Percentiles rank a stretch among this genome's conserved stretches.
phyloP scores from a whole-genome alignment of 208 protist genomes.

The Vickermania ingenoplastis region DNA sequence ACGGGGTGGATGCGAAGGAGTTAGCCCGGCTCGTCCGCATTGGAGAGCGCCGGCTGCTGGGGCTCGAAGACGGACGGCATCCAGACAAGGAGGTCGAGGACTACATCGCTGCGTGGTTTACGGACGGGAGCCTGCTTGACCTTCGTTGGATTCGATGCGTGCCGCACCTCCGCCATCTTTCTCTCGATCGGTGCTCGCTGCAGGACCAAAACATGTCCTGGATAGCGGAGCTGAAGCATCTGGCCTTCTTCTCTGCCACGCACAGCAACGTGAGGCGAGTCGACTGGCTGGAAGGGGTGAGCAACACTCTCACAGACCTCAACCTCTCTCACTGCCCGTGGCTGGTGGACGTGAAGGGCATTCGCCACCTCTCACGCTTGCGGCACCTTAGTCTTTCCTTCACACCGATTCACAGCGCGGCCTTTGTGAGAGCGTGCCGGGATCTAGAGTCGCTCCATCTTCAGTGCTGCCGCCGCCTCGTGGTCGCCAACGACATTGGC shows the following conservation, averaged over 20 bases:
- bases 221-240: background rate
- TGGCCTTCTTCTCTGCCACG: background rate
- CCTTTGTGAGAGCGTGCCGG: background rate
- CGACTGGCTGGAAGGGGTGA: background rate
- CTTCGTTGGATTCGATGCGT: background rate
- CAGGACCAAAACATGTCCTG: background rate
- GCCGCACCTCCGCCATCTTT: background rate
- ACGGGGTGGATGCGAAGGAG: background rate
- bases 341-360: background rate
- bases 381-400: background rate
- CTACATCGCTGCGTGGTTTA: background rate
- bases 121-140: background rate
- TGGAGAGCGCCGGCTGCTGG: background rate
- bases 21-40: background rate
- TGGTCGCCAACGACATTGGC: background rate
- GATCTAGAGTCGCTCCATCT: background rate
- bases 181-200: background rate
- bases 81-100: background rate
- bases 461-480: background rate
- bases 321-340: background rate
- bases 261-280: background rate
- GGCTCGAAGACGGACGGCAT: background rate
- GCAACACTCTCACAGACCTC: background rate
- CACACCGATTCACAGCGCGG: background rate
- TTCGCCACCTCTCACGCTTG: background rate